Conservation (phyloP, 176 grass and related monocot species). For the Avena insularis region DNA sequence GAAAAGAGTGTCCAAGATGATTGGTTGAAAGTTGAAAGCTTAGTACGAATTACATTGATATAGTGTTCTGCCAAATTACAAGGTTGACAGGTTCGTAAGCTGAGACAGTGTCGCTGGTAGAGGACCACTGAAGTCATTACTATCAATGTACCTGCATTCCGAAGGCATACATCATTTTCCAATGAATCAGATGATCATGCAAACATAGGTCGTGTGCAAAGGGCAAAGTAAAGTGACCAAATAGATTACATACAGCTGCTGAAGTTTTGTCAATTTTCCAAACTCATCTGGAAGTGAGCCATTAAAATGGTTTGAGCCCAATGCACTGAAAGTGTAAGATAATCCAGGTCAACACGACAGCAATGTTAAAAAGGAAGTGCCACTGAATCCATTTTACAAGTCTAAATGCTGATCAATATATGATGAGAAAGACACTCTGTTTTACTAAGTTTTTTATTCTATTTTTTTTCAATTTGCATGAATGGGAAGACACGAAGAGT, state of each 20-base stretch:
- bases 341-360: background rate
- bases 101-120: conserved; percentile 64
- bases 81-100: conserved; percentile 53
- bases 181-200: conserved; percentile 5
- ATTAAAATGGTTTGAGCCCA: conserved; percentile 74
- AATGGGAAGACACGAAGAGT: background rate
- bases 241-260: conserved; percentile 60
- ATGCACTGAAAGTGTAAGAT: conserved; percentile 51
- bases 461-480: conserved; percentile 8
- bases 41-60: conserved; percentile 8
- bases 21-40: conserved; percentile 22
- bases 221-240: conserved; percentile 5
- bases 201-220: background rate
- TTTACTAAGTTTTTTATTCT: conserved; percentile 6
- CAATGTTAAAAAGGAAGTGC: background rate
- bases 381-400: background rate
- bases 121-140: conserved; percentile 70
- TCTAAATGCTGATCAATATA: conserved; percentile 1
- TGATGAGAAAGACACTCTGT: background rate
- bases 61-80: conserved; percentile 50
- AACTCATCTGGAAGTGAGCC: conserved; percentile 80
- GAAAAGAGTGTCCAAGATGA: conserved; percentile 43
- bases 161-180: conserved; percentile 32
- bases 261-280: conserved; percentile 67
- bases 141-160: conserved; percentile 72